Evolutionary conservation across 2,329 filamentous ascomycete species (phyloP), one percentile per base, ranked within the genome.

Genomic region (Seiridium unicorne): DNA sequence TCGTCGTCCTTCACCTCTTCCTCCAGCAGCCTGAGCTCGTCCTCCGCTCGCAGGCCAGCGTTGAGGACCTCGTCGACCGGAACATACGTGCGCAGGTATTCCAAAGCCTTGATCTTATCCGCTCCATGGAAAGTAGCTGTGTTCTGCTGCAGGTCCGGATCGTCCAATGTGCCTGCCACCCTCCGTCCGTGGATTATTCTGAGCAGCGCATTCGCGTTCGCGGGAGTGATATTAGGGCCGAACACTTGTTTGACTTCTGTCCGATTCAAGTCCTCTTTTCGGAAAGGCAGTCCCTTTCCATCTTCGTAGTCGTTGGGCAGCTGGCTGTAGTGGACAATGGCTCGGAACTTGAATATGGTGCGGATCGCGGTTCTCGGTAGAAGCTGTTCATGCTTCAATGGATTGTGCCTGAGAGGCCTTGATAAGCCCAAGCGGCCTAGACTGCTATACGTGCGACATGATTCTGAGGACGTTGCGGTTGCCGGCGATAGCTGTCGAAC

Each of bases 131-230:
- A 87, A 8, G 70, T 66, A 2, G 72, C 72, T 35, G 84, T 86
- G 63, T 85, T 80, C 34, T 73, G 63, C 42, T 73, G 73, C 53
- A 84, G 77, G 4, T 73, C 75, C 2, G 86, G 86, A 67, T 89
- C 86, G 9, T 85, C 80, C 47, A 89, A 75, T 3, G 86, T 88
- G 40, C 87, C 87, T 6, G 86, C 85, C 31, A 89, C 84, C 46
- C 87, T 79, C 42, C 85, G 81, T 7, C 86, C 87, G 68, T 89
- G 87, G 10, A 89, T 72, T 55, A 89, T 83, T 57, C 77, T 76
- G 55, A 89, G 72, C 48, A 89, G 71, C 49, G 73, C 74, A 68
- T 88, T 88, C 26, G 81, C 86, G 4, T 70, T 67, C 3, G 67
- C 64, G 1, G 76, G 69, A 61, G 75, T 72, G 51, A 87, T 74